Evolutionary conservation across 2,329 filamentous ascomycete genomes (phyloP), one percentile per base, ranked within the genome.

Genomic region (Fusarium sp.): DNA sequence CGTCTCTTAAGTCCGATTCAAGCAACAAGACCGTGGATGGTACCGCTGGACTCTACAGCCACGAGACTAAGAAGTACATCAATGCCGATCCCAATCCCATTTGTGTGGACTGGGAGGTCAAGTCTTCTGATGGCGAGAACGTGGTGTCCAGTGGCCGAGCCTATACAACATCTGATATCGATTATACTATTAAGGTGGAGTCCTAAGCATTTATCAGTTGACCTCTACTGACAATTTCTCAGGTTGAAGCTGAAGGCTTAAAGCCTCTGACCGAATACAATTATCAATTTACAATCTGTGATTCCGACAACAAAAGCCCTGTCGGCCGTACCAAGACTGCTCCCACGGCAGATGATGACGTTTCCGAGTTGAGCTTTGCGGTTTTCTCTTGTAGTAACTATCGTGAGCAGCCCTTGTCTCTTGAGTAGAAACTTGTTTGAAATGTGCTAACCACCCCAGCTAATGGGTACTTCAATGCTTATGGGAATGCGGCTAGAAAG

Each of bases 361-460:
- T 90, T 8, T 82, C 84, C 2, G 80, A 85, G 20, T 80, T 93
- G 57, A 87, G 83, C 41, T 82, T 93, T 57, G 90, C 90, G 3
- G 85, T 94, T 2, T 93, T 90, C 76, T 92, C 89, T 4, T 93
- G 91, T 81, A 85, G 83, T 71, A 93, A 92, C 77, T 92, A 85
- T 69, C 88, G 68, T 72, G n/a, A 45, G 68, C 34, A 11, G 3
- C 4, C 2, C 5, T 14, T 13, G 2, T 4, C 1, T 0, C 2
- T 20, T 46, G 2, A 48, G 25, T 13, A 11, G 8, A 13, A 20
- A 3, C 5, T 30, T 6, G 0, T 4, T 18, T 16, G 6, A 5
- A 23, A 9, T 28, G 37, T 0, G 10, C 63, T 71, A 11, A 71
- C 8, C 2, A 1, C 4, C 11, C 3, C 5, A 71, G 68, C 76